Evolutionary conservation across 305 asterid species (phyloP), one percentile per base, ranked within the genome.

Genomic region (Fraxinus sp.): DNA sequence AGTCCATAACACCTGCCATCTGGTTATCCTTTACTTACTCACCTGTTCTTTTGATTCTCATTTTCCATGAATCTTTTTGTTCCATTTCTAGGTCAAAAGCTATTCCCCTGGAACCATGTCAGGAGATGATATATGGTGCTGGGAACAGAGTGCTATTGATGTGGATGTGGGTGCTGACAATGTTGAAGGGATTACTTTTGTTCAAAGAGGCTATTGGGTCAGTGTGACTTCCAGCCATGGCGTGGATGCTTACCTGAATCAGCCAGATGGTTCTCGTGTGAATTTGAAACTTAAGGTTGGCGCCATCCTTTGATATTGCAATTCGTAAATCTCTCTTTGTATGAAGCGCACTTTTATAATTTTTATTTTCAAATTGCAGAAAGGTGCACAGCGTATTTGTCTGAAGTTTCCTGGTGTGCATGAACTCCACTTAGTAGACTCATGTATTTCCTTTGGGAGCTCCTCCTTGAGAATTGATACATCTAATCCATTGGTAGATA

Each of bases 91-190:
- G 99, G 98, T 93, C 82, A 94, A 86, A 85, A 91, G 84, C 86
- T 62, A 85, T 80, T 86, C 88, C 20, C 92, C 92, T 9, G 87
- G 83, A 81, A 76, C 85, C 30, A 59, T 82, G 49, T 89, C 90
- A 8, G 94, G 91, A 84, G 93, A 91, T 89, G 99, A 94, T 85
- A 89, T 79, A 81, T 96, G 98, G 98, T 96, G 99, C 88, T 96
- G 99, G 99, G 97, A 94, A 81, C 90, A 90, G 82, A 91, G 89
- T 87, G 86, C 78, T 81, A 82, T 86, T 80, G 73, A 91, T 79
- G 89, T 92, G 79, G 91, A 91, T 87, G 94, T 90, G 84, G 98
- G 97, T 10, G 87, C 90, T 9, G 92, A 96, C 88, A 98, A 96
- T 89, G 91, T 94, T 79, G 87, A 90, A 81, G 97, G 92, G 78